phyloP scores from a whole-genome alignment of 2,329 filamentous ascomycete genomes.

The Cryphonectria radicalis region DNA sequence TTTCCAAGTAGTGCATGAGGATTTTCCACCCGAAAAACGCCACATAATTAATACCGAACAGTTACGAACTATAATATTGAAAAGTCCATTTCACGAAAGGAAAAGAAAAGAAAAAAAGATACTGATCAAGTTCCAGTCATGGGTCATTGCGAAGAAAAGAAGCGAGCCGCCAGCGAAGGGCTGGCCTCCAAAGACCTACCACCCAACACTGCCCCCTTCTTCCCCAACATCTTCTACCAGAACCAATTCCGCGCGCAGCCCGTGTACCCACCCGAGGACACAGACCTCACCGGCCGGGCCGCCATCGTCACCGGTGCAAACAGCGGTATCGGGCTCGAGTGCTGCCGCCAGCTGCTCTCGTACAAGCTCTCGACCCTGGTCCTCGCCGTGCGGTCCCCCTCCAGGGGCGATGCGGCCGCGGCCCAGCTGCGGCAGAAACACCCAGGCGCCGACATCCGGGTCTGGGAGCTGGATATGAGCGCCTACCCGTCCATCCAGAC shows the following conservation, averaged over 20 bases:
- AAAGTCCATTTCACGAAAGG: no score
- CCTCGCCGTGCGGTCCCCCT: constrained; percentile 49
- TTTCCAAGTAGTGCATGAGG: neutral
- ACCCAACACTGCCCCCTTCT: constrained; percentile 1
- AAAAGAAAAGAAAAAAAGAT: no score
- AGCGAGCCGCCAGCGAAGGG: neutral
- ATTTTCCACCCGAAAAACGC: neutral
- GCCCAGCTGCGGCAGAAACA: constrained; percentile 36
- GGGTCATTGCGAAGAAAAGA: neutral
- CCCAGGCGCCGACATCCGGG: neutral
- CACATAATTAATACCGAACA: no score
- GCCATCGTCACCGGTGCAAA: constrained; percentile 47
- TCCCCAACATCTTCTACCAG: constrained; percentile 11
- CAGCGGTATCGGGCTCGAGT: constrained; percentile 45
- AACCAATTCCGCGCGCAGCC: constrained; percentile 29
- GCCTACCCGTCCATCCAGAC: constrained; percentile 17
- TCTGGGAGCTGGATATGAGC: constrained; percentile 24
- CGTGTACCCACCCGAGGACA: constrained; percentile 40
- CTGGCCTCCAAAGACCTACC: constrained; percentile 9
- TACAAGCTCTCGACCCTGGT: constrained; percentile 48
- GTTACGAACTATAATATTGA: no score
- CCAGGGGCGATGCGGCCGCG: constrained; percentile 49
- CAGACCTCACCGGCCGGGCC: constrained; percentile 34
- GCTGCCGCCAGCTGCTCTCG: constrained; percentile 40
- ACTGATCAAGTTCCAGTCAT: neutral